A percentile compares a stretch with the other conserved stretches of the same genome.
Evolutionary conservation across 768 basidiomycete genomes (phyloP).

Genomic region (Podaxis carcinomalis): DNA sequence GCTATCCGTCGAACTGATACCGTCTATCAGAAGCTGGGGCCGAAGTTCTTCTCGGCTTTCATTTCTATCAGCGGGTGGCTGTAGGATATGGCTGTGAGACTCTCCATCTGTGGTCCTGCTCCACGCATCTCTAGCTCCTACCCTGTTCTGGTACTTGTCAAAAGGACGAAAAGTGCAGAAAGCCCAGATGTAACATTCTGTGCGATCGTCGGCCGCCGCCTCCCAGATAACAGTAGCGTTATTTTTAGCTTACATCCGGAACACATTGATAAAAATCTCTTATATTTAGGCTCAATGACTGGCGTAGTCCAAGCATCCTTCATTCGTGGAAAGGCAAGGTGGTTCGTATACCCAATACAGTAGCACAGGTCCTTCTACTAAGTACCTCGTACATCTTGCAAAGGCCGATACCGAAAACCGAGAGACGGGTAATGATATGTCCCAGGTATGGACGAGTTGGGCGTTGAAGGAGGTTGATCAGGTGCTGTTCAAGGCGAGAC

Average conservation of each 20-base stretch:
- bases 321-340: neutral
- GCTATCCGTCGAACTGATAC: neutral
- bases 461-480: constrained; percentile 26
- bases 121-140: too few relatives aligned
- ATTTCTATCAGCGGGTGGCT: too few relatives aligned
- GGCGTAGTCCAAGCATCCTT: too few relatives aligned
- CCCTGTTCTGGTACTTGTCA: too few relatives aligned
- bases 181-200: too few relatives aligned
- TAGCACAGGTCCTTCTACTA: neutral
- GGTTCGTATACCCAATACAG: neutral
- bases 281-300: too few relatives aligned
- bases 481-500: constrained; percentile 12
- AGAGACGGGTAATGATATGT: constrained; percentile 15
- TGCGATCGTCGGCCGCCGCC: too few relatives aligned
- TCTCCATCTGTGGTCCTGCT: too few relatives aligned
- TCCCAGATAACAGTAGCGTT: neutral
- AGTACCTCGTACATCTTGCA: neutral
- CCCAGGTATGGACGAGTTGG: constrained; percentile 25
- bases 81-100: too few relatives aligned
- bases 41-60: too few relatives aligned
- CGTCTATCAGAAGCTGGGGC: too few relatives aligned
- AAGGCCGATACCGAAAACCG: constrained; percentile 1
- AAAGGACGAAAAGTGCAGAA: too few relatives aligned
- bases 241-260: neutral
- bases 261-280: neutral